Evolutionary conservation across 768 basidiomycete genomes (phyloP).

Genomic region (Tricholoma hemisulphureum): DNA sequence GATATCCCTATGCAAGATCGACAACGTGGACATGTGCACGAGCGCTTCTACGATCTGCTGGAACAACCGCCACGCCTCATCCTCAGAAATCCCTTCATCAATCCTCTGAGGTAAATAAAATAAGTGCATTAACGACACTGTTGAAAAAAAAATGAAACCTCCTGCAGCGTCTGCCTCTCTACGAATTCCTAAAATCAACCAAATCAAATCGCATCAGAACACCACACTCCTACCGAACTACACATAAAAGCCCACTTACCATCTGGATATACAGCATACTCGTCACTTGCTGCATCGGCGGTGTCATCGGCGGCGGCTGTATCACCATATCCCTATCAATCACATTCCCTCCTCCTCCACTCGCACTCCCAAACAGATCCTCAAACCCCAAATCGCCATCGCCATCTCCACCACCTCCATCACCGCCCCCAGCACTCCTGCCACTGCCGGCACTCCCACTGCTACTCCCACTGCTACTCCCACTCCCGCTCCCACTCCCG

Average conservation of each 20-base stretch:
- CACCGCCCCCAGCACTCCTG: constrained; percentile 7
- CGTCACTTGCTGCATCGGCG: constrained; percentile 29
- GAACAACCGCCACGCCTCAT: constrained; percentile 88
- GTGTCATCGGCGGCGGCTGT: constrained; percentile 15
- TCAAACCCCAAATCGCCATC: constrained; percentile 21
- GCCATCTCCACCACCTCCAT: constrained; percentile 34
- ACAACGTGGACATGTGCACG: constrained; percentile 82
- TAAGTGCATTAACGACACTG: background rate
- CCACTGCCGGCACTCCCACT: constrained; percentile 24
- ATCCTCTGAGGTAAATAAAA: constrained; percentile 48
- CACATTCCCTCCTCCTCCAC: constrained; percentile 37
- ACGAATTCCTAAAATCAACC: constrained; percentile 71
- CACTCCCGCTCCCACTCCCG: constrained; percentile 18
- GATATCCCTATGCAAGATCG: constrained; percentile 89
- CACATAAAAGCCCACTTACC: constrained; percentile 41
- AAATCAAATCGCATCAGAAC: constrained; percentile 6
- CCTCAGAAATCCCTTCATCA: constrained; percentile 76
- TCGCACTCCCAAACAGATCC: constrained; percentile 9
- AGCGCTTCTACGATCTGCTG: constrained; percentile 88
- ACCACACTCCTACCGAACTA: background rate
- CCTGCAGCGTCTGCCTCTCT: constrained; percentile 85
- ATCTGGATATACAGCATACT: constrained; percentile 92
- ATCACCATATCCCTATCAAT: constrained; percentile 26
- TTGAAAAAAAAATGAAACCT: constrained; percentile 52
- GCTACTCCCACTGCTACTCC: constrained; percentile 24